Base-by-base conservation (phyloP, 306 rosid genomes). In the Castanea crenata region DNA sequence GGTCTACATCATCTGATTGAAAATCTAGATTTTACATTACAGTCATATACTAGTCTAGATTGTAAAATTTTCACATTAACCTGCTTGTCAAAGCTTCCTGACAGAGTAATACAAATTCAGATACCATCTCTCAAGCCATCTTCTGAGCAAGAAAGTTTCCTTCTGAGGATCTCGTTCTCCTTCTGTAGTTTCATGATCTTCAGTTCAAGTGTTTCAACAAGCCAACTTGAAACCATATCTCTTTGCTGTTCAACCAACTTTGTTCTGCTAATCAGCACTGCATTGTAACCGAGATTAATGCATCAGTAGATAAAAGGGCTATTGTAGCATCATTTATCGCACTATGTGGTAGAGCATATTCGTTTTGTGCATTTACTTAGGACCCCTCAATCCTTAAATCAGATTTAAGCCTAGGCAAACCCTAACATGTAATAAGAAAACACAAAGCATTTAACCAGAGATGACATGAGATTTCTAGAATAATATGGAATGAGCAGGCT, bases 81-180 rank as follows among this genome's bases (percentile, higher is more conserved):
- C 8, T 19, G 16, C 51, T 34, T 7, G 27, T 18, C n/a, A 7
- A 34, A 18, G 71, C 23, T 19, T 67, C 71, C 35, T 34, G 15
- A 34, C 34, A 16, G 69, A 14, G 65, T 38, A 41, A 74, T 27
- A 15, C 71, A 34, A 6, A 44, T 23, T 18, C 19, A 64, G 68
- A 35, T 32, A 46, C 32, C 34, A 23, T 69, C 46, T 23, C 31
- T 52, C 49, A 77, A 71, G 44, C 79, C 80, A 74, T 82, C 83
- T 49, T 77, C 83, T 6, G 78, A 49, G 12, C 70, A 64, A 76
- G 86, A 68, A 34, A 84, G 80, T 81, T 83, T 86, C 84, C 92
- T 89, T 79, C 87, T 92, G 2, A 92, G 84, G 59, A 89, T 89
- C 85, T 89, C 94, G 15, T 86, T 89, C 76, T 92, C 97, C 87